Conservation (phyloP, 2,329 filamentous ascomycete species). For the Emergomyces pasteurianus region DNA sequence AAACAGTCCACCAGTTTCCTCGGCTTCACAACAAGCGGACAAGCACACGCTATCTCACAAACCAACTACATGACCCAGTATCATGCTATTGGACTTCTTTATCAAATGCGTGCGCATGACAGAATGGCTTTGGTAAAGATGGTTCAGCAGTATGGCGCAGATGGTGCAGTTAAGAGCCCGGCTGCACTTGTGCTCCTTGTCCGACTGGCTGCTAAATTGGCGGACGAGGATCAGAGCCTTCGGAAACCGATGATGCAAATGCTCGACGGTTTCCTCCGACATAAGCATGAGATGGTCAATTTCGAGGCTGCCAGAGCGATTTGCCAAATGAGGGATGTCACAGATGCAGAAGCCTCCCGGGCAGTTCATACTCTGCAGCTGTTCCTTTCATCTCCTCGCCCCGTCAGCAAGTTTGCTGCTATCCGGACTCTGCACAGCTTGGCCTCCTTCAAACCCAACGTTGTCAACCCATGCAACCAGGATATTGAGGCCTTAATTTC, state of each 20-base stretch:
- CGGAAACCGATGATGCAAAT: conserved; percentile 95
- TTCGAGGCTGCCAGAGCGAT: conserved; percentile 98
- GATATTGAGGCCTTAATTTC: conserved; percentile 96
- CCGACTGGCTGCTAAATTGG: conserved; percentile 80
- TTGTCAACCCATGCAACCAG: conserved; percentile 86
- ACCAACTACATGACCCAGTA: conserved; percentile 98
- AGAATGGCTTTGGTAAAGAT: conserved; percentile 98
- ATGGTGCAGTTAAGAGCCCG: conserved; percentile 88
- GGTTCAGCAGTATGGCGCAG: conserved; percentile 95
- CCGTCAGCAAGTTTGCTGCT: conserved; percentile 94
- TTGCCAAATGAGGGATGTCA: conserved; percentile 85
- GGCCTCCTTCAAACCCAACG: conserved; percentile 88
- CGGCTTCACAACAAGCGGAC: conserved; percentile 72
- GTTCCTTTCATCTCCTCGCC: conserved; percentile 88
- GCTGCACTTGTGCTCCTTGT: conserved; percentile 88
- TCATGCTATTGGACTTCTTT: conserved; percentile 91
- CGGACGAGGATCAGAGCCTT: conserved; percentile 80
- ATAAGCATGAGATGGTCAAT: conserved; percentile 99
- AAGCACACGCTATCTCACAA: conserved; percentile 59
- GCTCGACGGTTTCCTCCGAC: conserved; percentile 88
- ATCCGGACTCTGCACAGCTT: conserved; percentile 95
- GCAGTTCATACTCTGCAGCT: conserved; percentile 92
- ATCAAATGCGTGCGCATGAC: conserved; percentile 96
- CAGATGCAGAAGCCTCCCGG: conserved; percentile 79
- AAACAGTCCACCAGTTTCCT: conserved; percentile 88